Conservation (phyloP, 139 green algal species). For the Chlamydomonas sphaeroides region DNA sequence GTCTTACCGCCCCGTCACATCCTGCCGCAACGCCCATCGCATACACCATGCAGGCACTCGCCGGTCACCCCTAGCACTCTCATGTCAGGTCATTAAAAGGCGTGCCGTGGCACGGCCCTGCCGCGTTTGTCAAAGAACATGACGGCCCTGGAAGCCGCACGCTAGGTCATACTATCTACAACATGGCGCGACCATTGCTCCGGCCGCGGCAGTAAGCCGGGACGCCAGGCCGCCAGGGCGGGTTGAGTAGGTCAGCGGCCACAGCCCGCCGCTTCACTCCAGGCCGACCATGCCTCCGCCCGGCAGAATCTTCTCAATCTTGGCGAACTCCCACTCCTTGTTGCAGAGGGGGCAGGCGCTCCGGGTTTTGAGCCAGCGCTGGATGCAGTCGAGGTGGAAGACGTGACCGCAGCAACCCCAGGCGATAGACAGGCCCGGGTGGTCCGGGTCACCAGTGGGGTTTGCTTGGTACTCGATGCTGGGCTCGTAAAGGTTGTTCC, state of each 20-base stretch:
- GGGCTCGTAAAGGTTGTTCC: slow-evolving; percentile 98
- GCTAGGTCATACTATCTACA: too few species aligned
- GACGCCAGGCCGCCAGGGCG: too few species aligned
- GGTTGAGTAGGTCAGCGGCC: too few species aligned
- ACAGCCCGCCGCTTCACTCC: neutral
- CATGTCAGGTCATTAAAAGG: too few species aligned
- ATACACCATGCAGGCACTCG: too few species aligned
- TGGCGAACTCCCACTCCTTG: slow-evolving; percentile 95
- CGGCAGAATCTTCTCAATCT: slow-evolving; percentile 86
- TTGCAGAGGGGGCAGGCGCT: slow-evolving; percentile 95
- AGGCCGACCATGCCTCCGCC: slow-evolving; percentile 30
- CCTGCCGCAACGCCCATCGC: too few species aligned
- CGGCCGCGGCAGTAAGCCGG: neutral
- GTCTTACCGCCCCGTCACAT: too few species aligned
- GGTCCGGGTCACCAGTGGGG: slow-evolving; percentile 89
- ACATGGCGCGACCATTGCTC: too few species aligned
- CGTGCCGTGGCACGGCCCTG: too few species aligned
- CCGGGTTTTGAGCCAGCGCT: slow-evolving; percentile 96
- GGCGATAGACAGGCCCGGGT: slow-evolving; percentile 92
- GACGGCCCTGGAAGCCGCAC: too few species aligned
- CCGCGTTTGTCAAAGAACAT: too few species aligned
- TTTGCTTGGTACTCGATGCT: slow-evolving; percentile 99
- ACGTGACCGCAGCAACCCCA: slow-evolving; percentile 96
- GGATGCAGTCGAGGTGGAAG: slow-evolving; percentile 99
- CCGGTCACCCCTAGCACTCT: too few species aligned